Evolutionary conservation across 1,139 yeast genomes (phyloP).

Genomic region (Citeromyces hawaiiensis): DNA sequence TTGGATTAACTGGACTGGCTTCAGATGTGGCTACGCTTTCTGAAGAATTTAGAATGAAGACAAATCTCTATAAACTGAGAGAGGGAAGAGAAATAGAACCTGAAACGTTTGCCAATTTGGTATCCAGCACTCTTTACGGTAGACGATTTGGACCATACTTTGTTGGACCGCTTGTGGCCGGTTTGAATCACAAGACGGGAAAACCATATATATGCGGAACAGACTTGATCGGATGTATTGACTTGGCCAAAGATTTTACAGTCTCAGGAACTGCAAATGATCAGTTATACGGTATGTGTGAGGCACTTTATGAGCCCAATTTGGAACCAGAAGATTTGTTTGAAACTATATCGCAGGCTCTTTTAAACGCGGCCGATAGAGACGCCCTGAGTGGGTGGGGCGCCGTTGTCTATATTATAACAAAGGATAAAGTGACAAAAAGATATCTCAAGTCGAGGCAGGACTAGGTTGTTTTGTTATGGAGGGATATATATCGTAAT

Average conservation of each 20-base stretch:
- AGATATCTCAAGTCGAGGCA: slow-evolving; percentile 88
- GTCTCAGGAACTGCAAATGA: slow-evolving; percentile 97
- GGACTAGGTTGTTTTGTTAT: slow-evolving; percentile 31
- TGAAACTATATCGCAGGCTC: slow-evolving; percentile 90
- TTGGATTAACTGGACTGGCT: slow-evolving; percentile 93
- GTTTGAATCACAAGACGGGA: slow-evolving; percentile 66
- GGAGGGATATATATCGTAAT: background rate
- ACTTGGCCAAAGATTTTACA: slow-evolving; percentile 86
- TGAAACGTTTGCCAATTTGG: slow-evolving; percentile 82
- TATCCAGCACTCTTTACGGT: slow-evolving; percentile 81
- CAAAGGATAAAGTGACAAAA: slow-evolving; percentile 84
- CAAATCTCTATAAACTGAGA: slow-evolving; percentile 77
- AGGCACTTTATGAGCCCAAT: slow-evolving; percentile 87
- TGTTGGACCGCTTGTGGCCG: slow-evolving; percentile 95
- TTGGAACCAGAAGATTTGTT: slow-evolving; percentile 91
- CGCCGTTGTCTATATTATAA: slow-evolving; percentile 83
- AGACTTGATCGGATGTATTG: slow-evolving; percentile 94
- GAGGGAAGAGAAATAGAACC: slow-evolving; percentile 94
- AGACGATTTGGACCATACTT: slow-evolving; percentile 95
- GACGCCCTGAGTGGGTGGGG: slow-evolving; percentile 99
- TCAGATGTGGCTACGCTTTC: slow-evolving; percentile 82
- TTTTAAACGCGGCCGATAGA: slow-evolving; percentile 91
- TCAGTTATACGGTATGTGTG: slow-evolving; percentile 98
- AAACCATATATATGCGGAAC: slow-evolving; percentile 92
- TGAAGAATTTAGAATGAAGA: slow-evolving; percentile 72